These are phyloP conservation scores for Pseudogymnoascus sp. DNA, from an alignment of 2,329 filamentous ascomycete species.

Conservation along the genomic window DNA sequence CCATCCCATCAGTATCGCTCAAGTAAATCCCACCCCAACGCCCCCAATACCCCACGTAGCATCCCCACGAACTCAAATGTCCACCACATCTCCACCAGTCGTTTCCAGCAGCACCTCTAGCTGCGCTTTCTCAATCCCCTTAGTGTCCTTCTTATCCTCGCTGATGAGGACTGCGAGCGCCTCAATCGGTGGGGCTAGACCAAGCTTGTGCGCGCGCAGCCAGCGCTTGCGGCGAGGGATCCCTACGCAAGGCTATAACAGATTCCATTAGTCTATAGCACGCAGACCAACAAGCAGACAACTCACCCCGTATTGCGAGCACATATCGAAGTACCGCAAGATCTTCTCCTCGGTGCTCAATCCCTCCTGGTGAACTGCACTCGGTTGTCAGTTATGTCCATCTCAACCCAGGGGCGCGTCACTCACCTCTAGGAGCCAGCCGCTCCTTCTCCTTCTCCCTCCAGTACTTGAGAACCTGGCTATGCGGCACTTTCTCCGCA, in stretches of 20 bases:
- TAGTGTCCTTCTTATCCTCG: constrained; percentile 51
- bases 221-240: constrained; percentile 75
- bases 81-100: constrained; percentile 31
- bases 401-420: background rate
- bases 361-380: constrained; percentile 64
- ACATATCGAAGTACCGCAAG: constrained; percentile 85
- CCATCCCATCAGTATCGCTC: background rate
- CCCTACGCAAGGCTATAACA: constrained; percentile 72
- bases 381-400: background rate
- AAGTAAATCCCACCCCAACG: background rate
- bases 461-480: constrained; percentile 74
- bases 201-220: constrained; percentile 75
- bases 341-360: constrained; percentile 74
- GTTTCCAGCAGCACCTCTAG: constrained; percentile 59
- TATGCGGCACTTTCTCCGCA: constrained; percentile 58
- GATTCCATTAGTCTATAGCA: background rate
- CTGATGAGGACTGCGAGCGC: constrained; percentile 77
- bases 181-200: constrained; percentile 80
- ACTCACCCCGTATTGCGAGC: constrained; percentile 82
- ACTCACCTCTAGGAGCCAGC: constrained; percentile 48
- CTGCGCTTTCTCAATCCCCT: constrained; percentile 56
- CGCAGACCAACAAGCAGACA: background rate
- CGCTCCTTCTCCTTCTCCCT: constrained; percentile 59
- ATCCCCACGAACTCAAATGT: background rate
- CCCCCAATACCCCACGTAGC: background rate